Percentiles rank a stretch among this genome's conserved stretches.
These are phyloP conservation scores for Sporothrix euskadiensis DNA, from an alignment of 2,329 filamentous ascomycete genomes.

Conservation along the genomic window DNA sequence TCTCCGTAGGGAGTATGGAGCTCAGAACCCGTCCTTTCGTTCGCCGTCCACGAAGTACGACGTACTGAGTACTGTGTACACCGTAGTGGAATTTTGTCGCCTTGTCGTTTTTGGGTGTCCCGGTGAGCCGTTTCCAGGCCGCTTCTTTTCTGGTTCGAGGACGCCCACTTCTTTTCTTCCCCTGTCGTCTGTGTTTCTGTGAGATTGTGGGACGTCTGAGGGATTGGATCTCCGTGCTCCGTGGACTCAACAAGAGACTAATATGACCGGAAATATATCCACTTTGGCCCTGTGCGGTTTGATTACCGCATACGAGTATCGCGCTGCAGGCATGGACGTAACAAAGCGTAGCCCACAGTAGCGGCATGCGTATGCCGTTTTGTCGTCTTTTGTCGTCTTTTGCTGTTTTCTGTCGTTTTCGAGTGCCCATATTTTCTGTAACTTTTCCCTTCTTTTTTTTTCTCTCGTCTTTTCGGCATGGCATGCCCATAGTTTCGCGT, in stretches of 20 bases:
- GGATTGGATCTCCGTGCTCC: slow-evolving; percentile 2
- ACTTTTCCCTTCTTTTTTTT: not conserved
- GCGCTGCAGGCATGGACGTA: slow-evolving; percentile 8
- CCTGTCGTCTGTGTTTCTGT: not conserved
- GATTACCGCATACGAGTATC: slow-evolving; percentile 14
- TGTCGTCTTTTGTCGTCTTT: not conserved
- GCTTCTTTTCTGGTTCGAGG: not conserved
- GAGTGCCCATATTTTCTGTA: not conserved
- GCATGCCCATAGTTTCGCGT: not conserved
- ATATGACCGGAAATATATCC: slow-evolving; percentile 10
- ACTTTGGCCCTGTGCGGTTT: slow-evolving; percentile 20
- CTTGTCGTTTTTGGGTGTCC: not conserved
- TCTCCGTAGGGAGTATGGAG: not conserved
- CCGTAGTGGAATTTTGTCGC: not conserved
- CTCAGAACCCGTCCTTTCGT: not conserved
- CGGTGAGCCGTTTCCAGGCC: not conserved
- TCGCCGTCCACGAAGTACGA: not conserved
- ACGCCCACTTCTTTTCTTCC: not conserved
- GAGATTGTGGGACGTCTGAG: not conserved
- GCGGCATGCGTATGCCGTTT: slow-evolving; percentile 7
- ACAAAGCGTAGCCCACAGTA: slow-evolving; percentile 3
- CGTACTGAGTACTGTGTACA: not conserved
- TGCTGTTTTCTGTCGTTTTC: not conserved
- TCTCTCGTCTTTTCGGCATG: not conserved
- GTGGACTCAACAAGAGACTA: not conserved